A percentile compares a stretch with the other conserved stretches of the same genome.
Evolutionary conservation across 768 basidiomycete genomes (phyloP).

Genomic region (Amanita polypyramis): DNA sequence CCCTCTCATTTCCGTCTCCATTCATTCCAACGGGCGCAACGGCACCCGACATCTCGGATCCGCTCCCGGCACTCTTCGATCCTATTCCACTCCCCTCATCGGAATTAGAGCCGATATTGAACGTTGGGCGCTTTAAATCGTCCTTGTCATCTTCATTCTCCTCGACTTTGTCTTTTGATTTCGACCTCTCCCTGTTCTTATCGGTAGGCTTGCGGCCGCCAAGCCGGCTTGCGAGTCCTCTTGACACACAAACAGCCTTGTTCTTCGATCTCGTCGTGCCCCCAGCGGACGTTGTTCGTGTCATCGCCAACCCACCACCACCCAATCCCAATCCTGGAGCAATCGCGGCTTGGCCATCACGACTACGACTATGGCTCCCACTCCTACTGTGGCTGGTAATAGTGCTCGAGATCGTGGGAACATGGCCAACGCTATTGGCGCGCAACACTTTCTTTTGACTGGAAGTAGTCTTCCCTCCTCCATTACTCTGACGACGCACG

Average conservation of each 20-base stretch:
- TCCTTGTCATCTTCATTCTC: constrained; percentile 6
- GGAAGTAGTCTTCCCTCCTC: constrained; percentile 1
- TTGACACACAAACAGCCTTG: constrained; percentile 2
- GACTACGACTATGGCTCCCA: constrained; percentile 11
- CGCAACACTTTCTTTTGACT: background rate
- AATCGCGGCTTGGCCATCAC: constrained; percentile 8
- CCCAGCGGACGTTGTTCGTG: background rate
- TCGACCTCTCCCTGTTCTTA: constrained; percentile 9
- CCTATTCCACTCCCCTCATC: constrained; percentile 33
- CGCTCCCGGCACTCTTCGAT: constrained; percentile 27
- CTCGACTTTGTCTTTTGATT: constrained; percentile 8
- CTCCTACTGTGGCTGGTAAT: constrained; percentile 10
- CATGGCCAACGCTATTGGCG: constrained; percentile 1
- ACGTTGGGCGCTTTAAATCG: constrained; percentile 18
- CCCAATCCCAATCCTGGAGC: constrained; percentile 9
- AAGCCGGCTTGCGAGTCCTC: background rate
- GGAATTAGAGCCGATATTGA: constrained; percentile 53
- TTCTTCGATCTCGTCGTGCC: constrained; percentile 6
- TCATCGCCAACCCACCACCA: constrained; percentile 8
- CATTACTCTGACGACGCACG: constrained; percentile 9
- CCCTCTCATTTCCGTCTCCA: background rate
- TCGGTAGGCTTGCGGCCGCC: constrained; percentile 8
- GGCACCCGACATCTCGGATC: constrained; percentile 17
- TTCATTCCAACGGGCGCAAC: background rate
- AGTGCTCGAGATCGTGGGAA: constrained; percentile 1